Conservation (phyloP, 306 rosid genomes). For the Quercus variabilis region DNA sequence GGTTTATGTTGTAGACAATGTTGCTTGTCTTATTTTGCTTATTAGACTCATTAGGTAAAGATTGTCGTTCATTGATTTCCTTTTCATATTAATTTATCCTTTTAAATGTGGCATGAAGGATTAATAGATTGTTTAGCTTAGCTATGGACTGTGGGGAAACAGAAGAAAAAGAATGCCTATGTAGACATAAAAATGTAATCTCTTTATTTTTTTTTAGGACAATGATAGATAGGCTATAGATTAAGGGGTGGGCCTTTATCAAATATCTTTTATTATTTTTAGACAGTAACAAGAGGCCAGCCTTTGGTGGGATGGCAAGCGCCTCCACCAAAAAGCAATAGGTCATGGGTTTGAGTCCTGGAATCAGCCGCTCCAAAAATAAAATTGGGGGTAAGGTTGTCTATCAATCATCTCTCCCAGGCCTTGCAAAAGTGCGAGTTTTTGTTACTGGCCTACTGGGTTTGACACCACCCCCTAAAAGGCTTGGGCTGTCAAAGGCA, state of each 20-base stretch:
- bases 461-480: too few species aligned
- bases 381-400: too few species aligned
- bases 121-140: not conserved
- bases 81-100: not conserved
- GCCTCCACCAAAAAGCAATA: too few species aligned
- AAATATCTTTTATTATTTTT: not conserved
- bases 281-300: not conserved
- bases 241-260: too few species aligned
- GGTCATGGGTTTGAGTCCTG: too few species aligned
- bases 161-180: conserved; percentile 6
- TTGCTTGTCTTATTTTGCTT: not conserved
- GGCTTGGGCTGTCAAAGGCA: too few species aligned
- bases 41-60: conserved; percentile 1
- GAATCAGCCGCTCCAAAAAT: too few species aligned
- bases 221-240: not conserved
- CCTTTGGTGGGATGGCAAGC: too few species aligned
- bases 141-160: not conserved
- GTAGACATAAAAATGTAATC: not conserved
- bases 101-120: not conserved
- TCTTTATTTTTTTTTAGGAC: not conserved
- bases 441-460: too few species aligned
- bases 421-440: too few species aligned
- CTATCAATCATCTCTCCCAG: too few species aligned
- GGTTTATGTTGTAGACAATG: not conserved
- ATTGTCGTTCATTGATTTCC: not conserved